Conservation (phyloP, 148 eudicot genomes). For the Chenopodium suecicum region DNA sequence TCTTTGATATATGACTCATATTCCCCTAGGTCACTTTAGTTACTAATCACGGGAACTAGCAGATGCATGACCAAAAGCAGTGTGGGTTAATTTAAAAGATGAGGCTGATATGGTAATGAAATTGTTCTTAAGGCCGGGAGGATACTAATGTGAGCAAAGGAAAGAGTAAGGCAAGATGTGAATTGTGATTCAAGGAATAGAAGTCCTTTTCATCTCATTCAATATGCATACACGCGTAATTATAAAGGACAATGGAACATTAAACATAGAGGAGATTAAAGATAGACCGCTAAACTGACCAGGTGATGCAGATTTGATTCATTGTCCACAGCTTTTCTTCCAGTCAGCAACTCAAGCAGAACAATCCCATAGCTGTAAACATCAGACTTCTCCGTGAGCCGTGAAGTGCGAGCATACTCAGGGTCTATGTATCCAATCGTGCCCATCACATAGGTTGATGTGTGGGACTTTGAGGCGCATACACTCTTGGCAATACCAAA, state of each 20-base stretch:
- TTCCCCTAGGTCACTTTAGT: no score
- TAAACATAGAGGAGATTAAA: background rate
- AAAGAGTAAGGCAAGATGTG: no score
- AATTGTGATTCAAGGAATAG: no score
- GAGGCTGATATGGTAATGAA: no score
- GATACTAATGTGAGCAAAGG: no score
- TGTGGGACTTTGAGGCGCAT: constrained; percentile 72
- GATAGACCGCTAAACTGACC: constrained; percentile 42
- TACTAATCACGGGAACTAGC: no score
- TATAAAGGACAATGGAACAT: background rate
- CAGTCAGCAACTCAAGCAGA: constrained; percentile 85
- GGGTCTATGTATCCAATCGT: constrained; percentile 98
- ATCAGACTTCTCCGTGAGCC: constrained; percentile 97
- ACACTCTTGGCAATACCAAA: constrained; percentile 95
- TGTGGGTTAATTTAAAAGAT: no score
- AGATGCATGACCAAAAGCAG: no score
- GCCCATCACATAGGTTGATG: constrained; percentile 95
- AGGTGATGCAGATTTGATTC: constrained; percentile 95
- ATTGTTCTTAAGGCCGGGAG: no score
- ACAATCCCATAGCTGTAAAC: constrained; percentile 96
- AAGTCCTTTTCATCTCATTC: background rate
- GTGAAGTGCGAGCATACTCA: constrained; percentile 95
- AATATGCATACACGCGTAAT: background rate
- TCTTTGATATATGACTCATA: no score
- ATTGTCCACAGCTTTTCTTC: constrained; percentile 90